phyloP scores from a whole-genome alignment of 805 yeast genomes.

The Tetrapisispora namnaoensis region DNA sequence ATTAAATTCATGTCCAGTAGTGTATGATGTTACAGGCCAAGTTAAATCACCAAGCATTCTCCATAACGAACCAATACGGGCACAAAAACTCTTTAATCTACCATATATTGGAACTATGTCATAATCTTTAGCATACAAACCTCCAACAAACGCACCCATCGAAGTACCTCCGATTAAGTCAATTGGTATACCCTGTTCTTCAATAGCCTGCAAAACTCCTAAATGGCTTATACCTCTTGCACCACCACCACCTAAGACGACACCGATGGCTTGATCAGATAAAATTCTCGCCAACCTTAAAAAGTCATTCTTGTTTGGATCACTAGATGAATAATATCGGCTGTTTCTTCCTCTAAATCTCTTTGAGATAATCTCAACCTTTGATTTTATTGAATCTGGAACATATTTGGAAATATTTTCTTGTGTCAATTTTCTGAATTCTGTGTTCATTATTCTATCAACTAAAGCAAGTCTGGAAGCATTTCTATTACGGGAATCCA shows the following conservation, averaged over 20 bases:
- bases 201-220: slow-evolving; percentile 84
- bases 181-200: slow-evolving; percentile 86
- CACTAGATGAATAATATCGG: slow-evolving; percentile 24
- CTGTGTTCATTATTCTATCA: slow-evolving; percentile 24
- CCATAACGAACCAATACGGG: slow-evolving; percentile 79
- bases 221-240: slow-evolving; percentile 90
- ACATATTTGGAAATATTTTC: slow-evolving; percentile 24
- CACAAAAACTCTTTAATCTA: slow-evolving; percentile 75
- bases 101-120: slow-evolving; percentile 88
- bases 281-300: slow-evolving; percentile 78
- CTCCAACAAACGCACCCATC: slow-evolving; percentile 93
- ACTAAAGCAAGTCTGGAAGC: slow-evolving; percentile 14
- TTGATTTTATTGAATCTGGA: slow-evolving; percentile 29
- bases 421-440: slow-evolving; percentile 25
- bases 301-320: slow-evolving; percentile 75
- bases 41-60: slow-evolving; percentile 75
- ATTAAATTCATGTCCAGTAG: slow-evolving; percentile 95
- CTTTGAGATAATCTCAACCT: slow-evolving; percentile 30
- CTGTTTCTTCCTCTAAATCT: slow-evolving; percentile 22
- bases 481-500: slow-evolving; percentile 14
- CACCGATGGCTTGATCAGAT: slow-evolving; percentile 88
- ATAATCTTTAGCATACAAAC: slow-evolving; percentile 85
- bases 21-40: slow-evolving; percentile 86
- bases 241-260: slow-evolving; percentile 96
- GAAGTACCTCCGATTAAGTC: slow-evolving; percentile 95